Evolutionary conservation across 129 eudicot genomes (phyloP).

Genomic region (Ambrosia trifida): DNA sequence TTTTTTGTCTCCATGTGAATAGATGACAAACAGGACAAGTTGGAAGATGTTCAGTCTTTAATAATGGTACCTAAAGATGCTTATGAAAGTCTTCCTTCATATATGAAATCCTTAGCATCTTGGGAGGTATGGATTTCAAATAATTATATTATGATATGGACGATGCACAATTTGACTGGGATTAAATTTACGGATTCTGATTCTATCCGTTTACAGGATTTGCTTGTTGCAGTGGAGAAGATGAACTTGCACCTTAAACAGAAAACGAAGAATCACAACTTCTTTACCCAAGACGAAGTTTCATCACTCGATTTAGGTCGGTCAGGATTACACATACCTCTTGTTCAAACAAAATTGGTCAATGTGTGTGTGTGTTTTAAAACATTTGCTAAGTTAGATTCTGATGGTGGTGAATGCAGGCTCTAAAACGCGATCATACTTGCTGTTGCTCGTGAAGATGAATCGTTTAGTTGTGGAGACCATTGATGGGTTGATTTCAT

Average conservation of each 20-base stretch:
- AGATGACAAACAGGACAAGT: too few relatives aligned
- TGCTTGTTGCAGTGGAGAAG: slow-evolving; percentile 74
- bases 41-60: slow-evolving; percentile 31
- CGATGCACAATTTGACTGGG: neutral
- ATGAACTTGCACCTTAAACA: slow-evolving; percentile 55
- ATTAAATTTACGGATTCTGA: neutral
- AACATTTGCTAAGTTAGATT: too few relatives aligned
- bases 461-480: too few relatives aligned
- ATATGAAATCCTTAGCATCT: slow-evolving; percentile 69
- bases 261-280: slow-evolving; percentile 37
- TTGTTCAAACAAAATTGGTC: neutral
- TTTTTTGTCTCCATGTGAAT: too few relatives aligned
- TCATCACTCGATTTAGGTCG: slow-evolving; percentile 73
- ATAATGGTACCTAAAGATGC: slow-evolving; percentile 52
- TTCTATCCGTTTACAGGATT: slow-evolving; percentile 44
- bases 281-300: slow-evolving; percentile 71
- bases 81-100: slow-evolving; percentile 80
- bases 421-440: slow-evolving; percentile 62
- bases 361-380: too few relatives aligned
- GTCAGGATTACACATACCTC: slow-evolving; percentile 32
- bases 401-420: slow-evolving; percentile 50
- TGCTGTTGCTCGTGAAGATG: too few relatives aligned
- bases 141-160: neutral
- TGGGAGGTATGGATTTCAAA: slow-evolving; percentile 61
- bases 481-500: too few relatives aligned